phyloP scores from a whole-genome alignment of 352 stramenopile species.

The Elongisporangium anandrum region DNA sequence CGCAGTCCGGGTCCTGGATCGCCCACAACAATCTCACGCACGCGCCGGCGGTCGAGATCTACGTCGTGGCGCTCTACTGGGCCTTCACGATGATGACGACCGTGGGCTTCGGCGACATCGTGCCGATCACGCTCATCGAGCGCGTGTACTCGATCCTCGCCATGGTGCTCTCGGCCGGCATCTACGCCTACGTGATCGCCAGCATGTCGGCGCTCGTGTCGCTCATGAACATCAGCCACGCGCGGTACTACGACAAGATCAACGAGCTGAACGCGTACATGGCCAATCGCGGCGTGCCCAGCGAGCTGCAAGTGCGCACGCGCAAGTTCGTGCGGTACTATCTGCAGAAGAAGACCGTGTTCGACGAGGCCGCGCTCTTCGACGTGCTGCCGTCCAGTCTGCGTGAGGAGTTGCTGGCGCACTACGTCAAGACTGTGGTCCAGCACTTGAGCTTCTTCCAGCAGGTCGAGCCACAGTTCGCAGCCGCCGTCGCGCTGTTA shows the following conservation, averaged over 20 bases:
- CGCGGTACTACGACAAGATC: slow-evolving; percentile 47
- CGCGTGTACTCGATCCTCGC: slow-evolving; percentile 48
- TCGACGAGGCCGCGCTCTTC: slow-evolving; percentile 22
- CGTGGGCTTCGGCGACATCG: slow-evolving; percentile 69
- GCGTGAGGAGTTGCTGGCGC: neutral
- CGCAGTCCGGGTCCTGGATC: slow-evolving; percentile 10
- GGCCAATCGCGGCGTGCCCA: slow-evolving; percentile 33
- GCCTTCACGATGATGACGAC: slow-evolving; percentile 73
- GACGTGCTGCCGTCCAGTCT: neutral
- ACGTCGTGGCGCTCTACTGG: slow-evolving; percentile 67
- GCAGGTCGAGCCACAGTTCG: neutral
- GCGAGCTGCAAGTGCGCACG: slow-evolving; percentile 24
- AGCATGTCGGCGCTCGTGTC: slow-evolving; percentile 48
- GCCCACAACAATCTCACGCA: slow-evolving; percentile 1
- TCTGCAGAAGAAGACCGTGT: slow-evolving; percentile 29
- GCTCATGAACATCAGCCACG: slow-evolving; percentile 38
- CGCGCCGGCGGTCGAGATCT: slow-evolving; percentile 19
- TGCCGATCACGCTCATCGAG: slow-evolving; percentile 27
- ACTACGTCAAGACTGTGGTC: neutral
- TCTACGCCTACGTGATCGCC: slow-evolving; percentile 54
- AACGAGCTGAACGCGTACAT: slow-evolving; percentile 57
- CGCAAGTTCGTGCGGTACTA: slow-evolving; percentile 30
- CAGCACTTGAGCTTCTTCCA: neutral
- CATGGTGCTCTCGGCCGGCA: slow-evolving; percentile 46
- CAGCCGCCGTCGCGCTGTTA: neutral